Percentiles rank a stretch among this genome's conserved stretches.
Evolutionary conservation across 257 asterid species (phyloP).

Genomic region (Plectranthus barbatus): DNA sequence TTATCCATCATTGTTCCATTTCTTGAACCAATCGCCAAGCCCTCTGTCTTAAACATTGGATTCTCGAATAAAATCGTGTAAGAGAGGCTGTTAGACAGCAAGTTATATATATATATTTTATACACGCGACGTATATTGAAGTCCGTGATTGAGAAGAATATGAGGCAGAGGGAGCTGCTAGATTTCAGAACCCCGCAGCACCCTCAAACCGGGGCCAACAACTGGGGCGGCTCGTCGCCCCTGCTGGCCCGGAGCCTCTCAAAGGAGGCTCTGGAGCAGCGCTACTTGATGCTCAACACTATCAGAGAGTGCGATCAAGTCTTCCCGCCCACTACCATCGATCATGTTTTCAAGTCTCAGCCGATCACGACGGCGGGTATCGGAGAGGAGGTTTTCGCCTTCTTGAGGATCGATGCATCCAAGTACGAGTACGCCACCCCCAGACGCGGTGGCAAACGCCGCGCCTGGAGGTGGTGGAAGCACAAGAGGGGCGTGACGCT

Average conservation of each 20-base stretch:
- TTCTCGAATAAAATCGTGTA: neutral
- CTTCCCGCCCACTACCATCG: conserved; percentile 26
- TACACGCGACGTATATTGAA: neutral
- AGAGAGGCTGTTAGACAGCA: neutral
- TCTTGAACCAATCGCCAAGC: conserved; percentile 28
- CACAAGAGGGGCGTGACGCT: conserved; percentile 14
- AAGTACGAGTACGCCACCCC: conserved; percentile 11
- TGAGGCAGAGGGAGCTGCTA: conserved; percentile 30
- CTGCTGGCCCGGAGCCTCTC: conserved; percentile 60
- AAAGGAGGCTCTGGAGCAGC: conserved; percentile 47
- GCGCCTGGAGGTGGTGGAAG: conserved; percentile 32
- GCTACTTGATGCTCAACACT: conserved; percentile 37
- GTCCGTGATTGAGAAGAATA: no score
- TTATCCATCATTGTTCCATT: conserved; percentile 20
- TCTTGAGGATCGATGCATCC: neutral
- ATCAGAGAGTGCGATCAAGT: conserved; percentile 31
- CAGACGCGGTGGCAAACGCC: conserved; percentile 19
- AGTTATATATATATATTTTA: neutral
- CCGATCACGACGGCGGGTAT: conserved; percentile 15
- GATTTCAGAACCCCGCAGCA: conserved; percentile 75
- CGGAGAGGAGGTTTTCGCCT: conserved; percentile 27
- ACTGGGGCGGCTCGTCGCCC: conserved; percentile 85
- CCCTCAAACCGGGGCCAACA: conserved; percentile 48
- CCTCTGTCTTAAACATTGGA: neutral
- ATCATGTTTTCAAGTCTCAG: conserved; percentile 23